Percentiles rank a stretch among this genome's conserved stretches.
phyloP scores from a whole-genome alignment of 2,329 filamentous ascomycete genomes.

The Penicillium sp. region DNA sequence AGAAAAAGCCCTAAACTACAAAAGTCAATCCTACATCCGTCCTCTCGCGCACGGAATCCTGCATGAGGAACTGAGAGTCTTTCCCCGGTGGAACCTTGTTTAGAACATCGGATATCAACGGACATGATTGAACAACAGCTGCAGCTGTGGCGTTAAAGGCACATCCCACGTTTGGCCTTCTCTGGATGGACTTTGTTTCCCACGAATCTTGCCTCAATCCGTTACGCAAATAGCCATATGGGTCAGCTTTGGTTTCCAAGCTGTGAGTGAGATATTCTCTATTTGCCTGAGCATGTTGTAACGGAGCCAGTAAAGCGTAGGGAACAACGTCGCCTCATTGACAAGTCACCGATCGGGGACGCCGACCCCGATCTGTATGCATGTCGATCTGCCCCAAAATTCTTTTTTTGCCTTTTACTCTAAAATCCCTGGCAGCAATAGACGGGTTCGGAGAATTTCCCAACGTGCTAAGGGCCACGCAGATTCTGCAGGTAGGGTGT shows the following conservation, averaged over 20 bases:
- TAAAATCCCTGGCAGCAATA: neutral
- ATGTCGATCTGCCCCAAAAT: conserved; percentile 15
- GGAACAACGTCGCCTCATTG: conserved; percentile 16
- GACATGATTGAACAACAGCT: conserved; percentile 6
- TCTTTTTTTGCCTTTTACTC: neutral
- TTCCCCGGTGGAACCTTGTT: conserved; percentile 2
- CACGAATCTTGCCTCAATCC: neutral
- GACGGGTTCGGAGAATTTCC: conserved; percentile 19
- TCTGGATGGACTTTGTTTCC: neutral
- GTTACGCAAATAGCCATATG: neutral
- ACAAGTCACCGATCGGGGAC: conserved; percentile 24
- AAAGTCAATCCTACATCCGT: conserved; percentile 12
- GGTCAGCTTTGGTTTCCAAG: conserved; percentile 10
- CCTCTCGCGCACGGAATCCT: conserved; percentile 16
- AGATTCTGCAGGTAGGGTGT: neutral
- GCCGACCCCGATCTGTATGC: conserved; percentile 21
- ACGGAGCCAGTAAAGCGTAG: conserved; percentile 3
- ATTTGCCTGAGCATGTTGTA: neutral
- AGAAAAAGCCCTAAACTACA: conserved; percentile 10
- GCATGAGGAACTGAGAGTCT: conserved; percentile 5
- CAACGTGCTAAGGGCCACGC: conserved; percentile 10
- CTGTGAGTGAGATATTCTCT: conserved; percentile 1
- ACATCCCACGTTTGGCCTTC: conserved; percentile 4
- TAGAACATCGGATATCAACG: conserved; percentile 9
- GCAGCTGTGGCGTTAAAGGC: conserved; percentile 2